These are phyloP conservation scores for Jasminum sambac DNA, from an alignment of 257 asterid genomes.

Conservation along the genomic window DNA sequence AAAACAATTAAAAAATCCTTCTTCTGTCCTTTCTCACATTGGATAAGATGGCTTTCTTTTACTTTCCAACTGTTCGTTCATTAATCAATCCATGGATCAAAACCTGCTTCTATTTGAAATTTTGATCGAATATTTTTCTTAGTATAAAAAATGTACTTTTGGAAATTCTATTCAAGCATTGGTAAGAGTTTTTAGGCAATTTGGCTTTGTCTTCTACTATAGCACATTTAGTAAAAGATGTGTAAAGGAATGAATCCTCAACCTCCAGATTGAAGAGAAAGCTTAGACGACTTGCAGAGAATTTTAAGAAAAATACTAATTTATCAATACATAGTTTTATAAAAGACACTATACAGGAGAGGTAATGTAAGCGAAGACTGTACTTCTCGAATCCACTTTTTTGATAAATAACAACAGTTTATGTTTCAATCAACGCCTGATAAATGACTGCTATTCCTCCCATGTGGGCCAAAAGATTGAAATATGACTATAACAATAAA, in stretches of 20 bases:
- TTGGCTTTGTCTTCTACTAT: neutral
- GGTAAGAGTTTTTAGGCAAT: neutral
- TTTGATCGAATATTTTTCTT: neutral
- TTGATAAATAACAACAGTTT: neutral
- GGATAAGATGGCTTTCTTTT: neutral
- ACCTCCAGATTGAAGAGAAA: neutral
- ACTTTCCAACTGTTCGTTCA: neutral
- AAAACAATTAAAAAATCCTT: neutral
- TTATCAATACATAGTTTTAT: neutral
- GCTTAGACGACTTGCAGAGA: neutral
- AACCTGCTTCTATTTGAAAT: neutral
- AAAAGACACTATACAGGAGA: neutral
- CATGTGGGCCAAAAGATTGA: neutral
- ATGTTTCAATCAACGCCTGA: neutral
- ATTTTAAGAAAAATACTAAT: neutral
- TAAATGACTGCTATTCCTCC: neutral
- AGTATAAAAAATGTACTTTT: neutral
- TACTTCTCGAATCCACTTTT: neutral
- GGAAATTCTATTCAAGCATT: neutral
- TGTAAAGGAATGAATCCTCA: neutral
- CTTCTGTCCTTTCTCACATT: neutral
- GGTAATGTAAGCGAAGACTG: neutral
- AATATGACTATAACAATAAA: neutral
- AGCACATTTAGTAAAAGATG: neutral
- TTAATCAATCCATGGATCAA: neutral